phyloP scores from a whole-genome alignment of 257 asterid genomes.

The Solanum ahanhuiri region DNA sequence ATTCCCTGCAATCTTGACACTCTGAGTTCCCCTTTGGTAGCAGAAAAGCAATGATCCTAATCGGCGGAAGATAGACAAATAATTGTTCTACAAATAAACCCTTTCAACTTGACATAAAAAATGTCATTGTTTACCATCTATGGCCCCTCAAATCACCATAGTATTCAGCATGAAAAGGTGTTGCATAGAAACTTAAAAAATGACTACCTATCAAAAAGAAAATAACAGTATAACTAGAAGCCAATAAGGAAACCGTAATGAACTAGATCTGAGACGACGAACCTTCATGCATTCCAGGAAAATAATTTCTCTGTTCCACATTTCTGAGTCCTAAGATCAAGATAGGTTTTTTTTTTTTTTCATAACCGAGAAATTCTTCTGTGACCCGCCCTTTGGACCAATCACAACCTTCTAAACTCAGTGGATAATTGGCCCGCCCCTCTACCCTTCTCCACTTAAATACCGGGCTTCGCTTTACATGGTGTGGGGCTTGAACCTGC shows the following conservation, averaged over 20 bases:
- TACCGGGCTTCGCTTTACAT: background rate
- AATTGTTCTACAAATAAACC: background rate
- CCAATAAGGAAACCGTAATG: background rate
- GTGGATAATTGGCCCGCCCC: background rate
- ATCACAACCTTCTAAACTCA: background rate
- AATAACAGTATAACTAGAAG: background rate
- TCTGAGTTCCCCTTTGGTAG: background rate
- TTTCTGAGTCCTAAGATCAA: background rate
- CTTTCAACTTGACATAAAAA: background rate
- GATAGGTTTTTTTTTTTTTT: background rate
- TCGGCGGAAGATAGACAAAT: background rate
- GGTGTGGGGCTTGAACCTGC: background rate
- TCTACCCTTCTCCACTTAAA: background rate
- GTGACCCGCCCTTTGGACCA: background rate
- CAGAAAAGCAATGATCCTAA: background rate
- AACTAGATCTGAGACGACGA: background rate
- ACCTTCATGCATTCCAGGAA: background rate
- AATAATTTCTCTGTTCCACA: background rate
- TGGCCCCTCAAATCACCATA: background rate
- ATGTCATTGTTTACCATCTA: background rate
- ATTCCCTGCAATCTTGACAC: background rate
- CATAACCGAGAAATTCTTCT: accelerated
- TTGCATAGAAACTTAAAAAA: background rate
- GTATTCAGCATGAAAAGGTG: background rate
- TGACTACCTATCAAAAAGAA: background rate